Evolutionary conservation across 805 yeast species (phyloP).

Genomic region (Metschnikowia similis): DNA sequence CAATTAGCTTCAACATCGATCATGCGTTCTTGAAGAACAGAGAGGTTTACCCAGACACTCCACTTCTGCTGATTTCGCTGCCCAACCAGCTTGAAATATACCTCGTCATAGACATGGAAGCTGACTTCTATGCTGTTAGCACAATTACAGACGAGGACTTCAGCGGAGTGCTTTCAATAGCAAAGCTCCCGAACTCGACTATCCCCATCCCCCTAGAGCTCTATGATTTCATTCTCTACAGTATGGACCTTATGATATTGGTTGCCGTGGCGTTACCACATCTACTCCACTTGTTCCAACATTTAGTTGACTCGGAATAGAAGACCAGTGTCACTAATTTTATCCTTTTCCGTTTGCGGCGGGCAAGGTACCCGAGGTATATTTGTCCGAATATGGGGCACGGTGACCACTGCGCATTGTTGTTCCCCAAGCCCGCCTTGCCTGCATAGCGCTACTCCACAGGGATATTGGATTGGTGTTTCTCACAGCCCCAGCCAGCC

Average conservation of each 20-base stretch:
- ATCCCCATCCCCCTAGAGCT: slow-evolving; percentile 19
- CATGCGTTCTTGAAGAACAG: slow-evolving; percentile 10
- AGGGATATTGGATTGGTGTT: slow-evolving; percentile 1
- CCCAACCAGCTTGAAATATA: slow-evolving; percentile 12
- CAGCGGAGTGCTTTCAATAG: slow-evolving; percentile 7
- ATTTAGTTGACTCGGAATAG: not conserved
- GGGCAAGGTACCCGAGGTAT: not conserved
- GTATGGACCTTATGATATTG: slow-evolving; percentile 12
- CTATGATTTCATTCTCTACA: slow-evolving; percentile 13
- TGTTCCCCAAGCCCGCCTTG: not conserved
- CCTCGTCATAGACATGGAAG: slow-evolving; percentile 11
- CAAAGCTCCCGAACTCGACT: slow-evolving; percentile 12
- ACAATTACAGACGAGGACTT: slow-evolving; percentile 5
- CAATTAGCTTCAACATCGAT: slow-evolving; percentile 10
- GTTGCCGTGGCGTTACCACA: slow-evolving; percentile 6
- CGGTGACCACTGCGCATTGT: not conserved
- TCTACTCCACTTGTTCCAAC: not conserved
- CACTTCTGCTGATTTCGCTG: not conserved
- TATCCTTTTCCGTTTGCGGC: not conserved
- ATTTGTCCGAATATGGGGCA: not conserved
- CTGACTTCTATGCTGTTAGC: slow-evolving; percentile 14
- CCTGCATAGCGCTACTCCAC: slow-evolving; percentile 5
- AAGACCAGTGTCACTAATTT: not conserved
- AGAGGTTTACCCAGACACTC: slow-evolving; percentile 1
- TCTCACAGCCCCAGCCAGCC: slow-evolving; percentile 6